Evolutionary conservation across 2,329 filamentous ascomycete genomes (phyloP), one percentile per base, ranked within the genome.

Genomic region (Penicillium concentricum): DNA sequence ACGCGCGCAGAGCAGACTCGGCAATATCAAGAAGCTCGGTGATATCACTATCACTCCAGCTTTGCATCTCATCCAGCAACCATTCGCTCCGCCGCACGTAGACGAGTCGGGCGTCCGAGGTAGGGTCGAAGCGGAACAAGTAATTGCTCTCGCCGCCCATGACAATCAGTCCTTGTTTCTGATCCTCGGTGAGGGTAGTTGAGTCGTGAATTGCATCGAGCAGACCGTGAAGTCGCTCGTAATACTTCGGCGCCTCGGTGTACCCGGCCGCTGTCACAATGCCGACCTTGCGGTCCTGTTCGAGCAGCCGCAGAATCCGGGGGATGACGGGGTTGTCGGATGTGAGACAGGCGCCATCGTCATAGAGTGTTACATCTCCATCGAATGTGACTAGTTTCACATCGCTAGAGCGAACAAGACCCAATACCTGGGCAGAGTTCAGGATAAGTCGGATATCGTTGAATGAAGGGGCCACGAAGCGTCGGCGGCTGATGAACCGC

Each of bases 231-330:
- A 99, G 84, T 16, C 94, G 88, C 20, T 84, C 86, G 72, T 96
- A 92, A 79, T 99, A 99, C 63, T 87, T 87, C 53, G 88, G 84
- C 5, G 91, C 90, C 37, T 93, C 89, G 0, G 91, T 93, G 77
- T 99, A 99, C 18, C 94, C 94, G 1, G 94, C 94, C 1, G 94
- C 94, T 0, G 94, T 99, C 50, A 99, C 94, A 69, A 99, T 97
- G 49, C 92, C 94, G 64, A 99, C 88, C 64, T 89, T 89, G 62
- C 93, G 90, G 58, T 89, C 87, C 63, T 87, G 87, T 45, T 81
- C 82, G 65, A 99, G 84, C 16, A 99, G 85, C 59, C 87, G 86
- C 54, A 87, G 67, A 45, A 87, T 83, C 10, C 84, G 81, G 4
- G 78, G 78, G 51, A 97, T 92, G 16, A 96, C 86, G 0, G 91